Conservation (phyloP, 768 basidiomycete species). For the Leucogyrophana mollusca region DNA sequence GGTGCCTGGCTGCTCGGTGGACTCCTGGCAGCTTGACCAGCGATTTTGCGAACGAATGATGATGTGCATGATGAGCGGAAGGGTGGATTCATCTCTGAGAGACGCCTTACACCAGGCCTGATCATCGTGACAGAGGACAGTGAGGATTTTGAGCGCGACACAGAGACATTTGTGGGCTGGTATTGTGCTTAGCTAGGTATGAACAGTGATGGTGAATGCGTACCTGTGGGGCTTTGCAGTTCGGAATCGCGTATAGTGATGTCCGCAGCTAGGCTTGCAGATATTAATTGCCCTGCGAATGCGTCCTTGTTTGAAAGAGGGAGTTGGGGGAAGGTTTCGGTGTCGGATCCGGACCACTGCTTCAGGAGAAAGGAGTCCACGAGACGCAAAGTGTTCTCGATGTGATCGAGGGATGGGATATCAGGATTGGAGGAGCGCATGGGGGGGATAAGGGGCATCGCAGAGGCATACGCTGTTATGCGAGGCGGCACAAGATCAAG, state of each 20-base stretch:
- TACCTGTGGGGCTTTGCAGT: neutral
- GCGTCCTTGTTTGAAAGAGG: slow-evolving; percentile 39
- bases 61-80: slow-evolving; percentile 48
- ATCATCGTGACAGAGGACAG: slow-evolving; percentile 68
- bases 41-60: slow-evolving; percentile 39
- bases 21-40: slow-evolving; percentile 19
- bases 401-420: slow-evolving; percentile 40
- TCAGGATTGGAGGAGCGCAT: slow-evolving; percentile 14
- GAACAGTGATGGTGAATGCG: neutral
- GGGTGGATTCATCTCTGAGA: slow-evolving; percentile 42
- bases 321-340: slow-evolving; percentile 10
- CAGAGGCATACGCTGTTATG: slow-evolving; percentile 37
- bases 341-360: slow-evolving; percentile 41
- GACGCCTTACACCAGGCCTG: slow-evolving; percentile 53
- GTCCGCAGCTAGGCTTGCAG: slow-evolving; percentile 52
- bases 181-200: neutral
- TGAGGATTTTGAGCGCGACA: slow-evolving; percentile 60
- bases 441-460: slow-evolving; percentile 37
- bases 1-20: slow-evolving; percentile 5
- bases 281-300: slow-evolving; percentile 46
- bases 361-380: slow-evolving; percentile 64
- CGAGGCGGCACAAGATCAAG: slow-evolving; percentile 39
- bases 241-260: slow-evolving; percentile 25
- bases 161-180: slow-evolving; percentile 51
- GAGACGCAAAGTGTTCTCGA: slow-evolving; percentile 56